Conservation (phyloP, 257 asterid genomes). For the Solanum chmielewskii region DNA sequence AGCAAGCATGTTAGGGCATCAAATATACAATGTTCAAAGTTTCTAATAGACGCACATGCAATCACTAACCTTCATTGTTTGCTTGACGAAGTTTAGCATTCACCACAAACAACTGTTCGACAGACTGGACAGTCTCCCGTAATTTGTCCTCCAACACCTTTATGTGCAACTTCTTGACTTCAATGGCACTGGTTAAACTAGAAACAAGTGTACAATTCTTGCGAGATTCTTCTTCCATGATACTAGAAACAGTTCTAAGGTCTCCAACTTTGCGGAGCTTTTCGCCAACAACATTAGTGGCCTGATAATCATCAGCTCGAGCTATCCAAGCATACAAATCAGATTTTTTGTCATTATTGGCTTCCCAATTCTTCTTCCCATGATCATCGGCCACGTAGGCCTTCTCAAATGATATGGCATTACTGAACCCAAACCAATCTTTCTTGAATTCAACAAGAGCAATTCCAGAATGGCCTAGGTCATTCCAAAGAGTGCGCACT, state of each 20-base stretch:
- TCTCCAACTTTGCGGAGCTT: constrained; percentile 79
- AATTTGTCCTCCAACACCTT: constrained; percentile 55
- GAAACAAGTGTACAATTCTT: constrained; percentile 60
- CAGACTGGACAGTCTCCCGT: constrained; percentile 54
- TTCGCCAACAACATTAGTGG: constrained; percentile 53
- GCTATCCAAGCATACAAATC: constrained; percentile 86
- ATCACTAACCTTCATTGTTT: constrained; percentile 60
- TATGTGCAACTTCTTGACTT: constrained; percentile 56
- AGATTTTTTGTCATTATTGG: constrained; percentile 19
- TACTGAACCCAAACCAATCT: constrained; percentile 74
- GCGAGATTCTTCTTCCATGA: constrained; percentile 71
- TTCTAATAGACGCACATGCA: not conserved
- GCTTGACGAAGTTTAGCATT: constrained; percentile 60
- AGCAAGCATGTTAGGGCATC: constrained; percentile 11
- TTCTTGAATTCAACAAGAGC: constrained; percentile 76
- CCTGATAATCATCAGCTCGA: constrained; percentile 65
- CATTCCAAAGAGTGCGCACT: constrained; percentile 73
- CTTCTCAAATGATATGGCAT: constrained; percentile 79
- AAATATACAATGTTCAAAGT: not conserved
- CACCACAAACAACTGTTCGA: constrained; percentile 41
- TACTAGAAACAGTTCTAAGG: constrained; percentile 58
- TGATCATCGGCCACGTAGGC: constrained; percentile 51
- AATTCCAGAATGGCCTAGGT: constrained; percentile 67
- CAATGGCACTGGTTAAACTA: constrained; percentile 55
- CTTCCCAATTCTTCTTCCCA: constrained; percentile 63